Base-by-base conservation (phyloP, 2,329 filamentous ascomycete species). In the Sclerotinia trifoliorum region DNA sequence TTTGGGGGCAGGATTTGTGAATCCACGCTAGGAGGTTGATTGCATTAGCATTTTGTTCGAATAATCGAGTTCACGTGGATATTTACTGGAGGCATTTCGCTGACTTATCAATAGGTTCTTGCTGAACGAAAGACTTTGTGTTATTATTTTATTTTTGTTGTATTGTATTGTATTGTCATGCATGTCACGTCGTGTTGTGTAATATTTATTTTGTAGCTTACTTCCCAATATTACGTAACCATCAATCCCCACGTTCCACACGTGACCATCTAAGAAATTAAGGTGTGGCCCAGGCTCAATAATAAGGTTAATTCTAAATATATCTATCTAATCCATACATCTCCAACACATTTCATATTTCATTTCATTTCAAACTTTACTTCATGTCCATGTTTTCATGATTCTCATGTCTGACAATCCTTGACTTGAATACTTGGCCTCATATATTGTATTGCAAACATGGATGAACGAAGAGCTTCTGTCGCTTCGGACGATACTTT, bases 21-120 rank as follows among this genome's bases (percentile, higher is more conserved):
- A 79, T 35, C 79, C 80, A 72, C 81, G 81, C 80, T 85, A 64
- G 26, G 56, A 32, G 80, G 35, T 46, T 13, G 35, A 44, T 42
- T 13, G 42, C 6, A 44, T 64, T 71, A 51, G 57, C n/a, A n/a
- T 39, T 21, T 57, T 46, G 21, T 24, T 56, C n/a, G 11, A 10
- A n/a, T 57, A 29, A 48, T 13, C 8, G 15, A 24, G 42, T 19
- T 8, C 6, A 13, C 35, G 21, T 58, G 48, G n/a, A 17, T 15
- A 70, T 82, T 77, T 79, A 87, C 86, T 60, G 85, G 85, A 78
- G 86, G 83, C 85, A 87, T 87, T 19, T 71, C 81, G 74, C 39
- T 17, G 39, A 35, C 48, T 35, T 35, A 54, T 60, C 13, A 48
- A 39, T 63, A 64, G 65, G 11, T 72, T 56, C 13, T 17, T 32